Conservation (phyloP, 2,329 filamentous ascomycete genomes). For the Monascus ruber region DNA sequence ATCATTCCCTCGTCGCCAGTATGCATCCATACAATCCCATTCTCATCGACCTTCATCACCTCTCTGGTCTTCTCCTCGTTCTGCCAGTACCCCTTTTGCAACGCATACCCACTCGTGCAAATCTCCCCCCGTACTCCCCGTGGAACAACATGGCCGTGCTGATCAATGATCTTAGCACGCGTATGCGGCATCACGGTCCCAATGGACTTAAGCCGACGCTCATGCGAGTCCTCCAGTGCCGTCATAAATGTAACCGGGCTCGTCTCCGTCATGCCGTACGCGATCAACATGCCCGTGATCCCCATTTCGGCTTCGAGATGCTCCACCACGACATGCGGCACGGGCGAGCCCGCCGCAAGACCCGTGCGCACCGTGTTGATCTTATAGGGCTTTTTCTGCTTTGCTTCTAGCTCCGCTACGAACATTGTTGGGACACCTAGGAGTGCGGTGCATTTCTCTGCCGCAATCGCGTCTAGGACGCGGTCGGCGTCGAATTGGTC, state of each 20-base stretch:
- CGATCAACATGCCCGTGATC: constrained; percentile 60
- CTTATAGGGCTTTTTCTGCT: constrained; percentile 34
- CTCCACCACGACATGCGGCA: constrained; percentile 58
- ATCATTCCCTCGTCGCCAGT: constrained; percentile 47
- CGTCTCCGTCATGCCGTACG: constrained; percentile 92
- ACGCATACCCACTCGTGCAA: constrained; percentile 60
- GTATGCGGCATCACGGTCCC: constrained; percentile 65
- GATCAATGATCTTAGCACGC: constrained; percentile 59
- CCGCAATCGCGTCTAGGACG: constrained; percentile 48
- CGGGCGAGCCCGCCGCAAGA: constrained; percentile 68
- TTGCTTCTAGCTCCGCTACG: constrained; percentile 62
- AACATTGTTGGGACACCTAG: constrained; percentile 93
- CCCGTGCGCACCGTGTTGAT: constrained; percentile 56
- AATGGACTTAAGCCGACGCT: constrained; percentile 59
- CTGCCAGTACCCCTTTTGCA: constrained; percentile 41
- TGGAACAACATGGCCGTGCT: constrained; percentile 48
- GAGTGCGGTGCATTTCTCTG: constrained; percentile 50
- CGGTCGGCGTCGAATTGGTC: constrained; percentile 71
- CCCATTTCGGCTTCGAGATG: constrained; percentile 57
- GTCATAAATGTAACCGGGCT: constrained; percentile 60
- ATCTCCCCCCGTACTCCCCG: constrained; percentile 57
- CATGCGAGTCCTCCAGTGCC: constrained; percentile 54
- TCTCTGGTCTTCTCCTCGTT: constrained; percentile 43
- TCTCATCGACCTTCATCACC: constrained; percentile 52
- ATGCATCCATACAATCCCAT: constrained; percentile 45